phyloP scores from a whole-genome alignment of 352 stramenopile species.

The Globisporangium solare region DNA sequence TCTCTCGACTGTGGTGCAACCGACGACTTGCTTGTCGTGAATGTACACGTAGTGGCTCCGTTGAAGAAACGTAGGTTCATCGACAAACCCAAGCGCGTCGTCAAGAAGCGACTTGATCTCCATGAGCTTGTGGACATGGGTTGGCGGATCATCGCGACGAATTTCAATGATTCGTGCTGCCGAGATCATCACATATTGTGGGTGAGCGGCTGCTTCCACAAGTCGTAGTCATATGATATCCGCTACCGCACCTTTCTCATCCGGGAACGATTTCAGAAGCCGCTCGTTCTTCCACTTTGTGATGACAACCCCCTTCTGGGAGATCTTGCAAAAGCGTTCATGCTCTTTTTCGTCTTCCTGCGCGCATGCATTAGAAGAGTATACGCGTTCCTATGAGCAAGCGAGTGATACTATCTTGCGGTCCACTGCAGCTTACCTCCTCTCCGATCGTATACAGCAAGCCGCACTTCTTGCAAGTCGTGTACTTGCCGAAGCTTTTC shows the following conservation, averaged over 20 bases:
- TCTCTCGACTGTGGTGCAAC: constrained; percentile 51
- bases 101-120: constrained; percentile 70
- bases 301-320: constrained; percentile 41
- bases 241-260: constrained; percentile 23
- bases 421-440: constrained; percentile 23
- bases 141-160: constrained; percentile 35
- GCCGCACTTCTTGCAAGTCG: constrained; percentile 53
- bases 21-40: constrained; percentile 49
- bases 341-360: constrained; percentile 75
- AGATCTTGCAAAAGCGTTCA: constrained; percentile 44
- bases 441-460: constrained; percentile 71
- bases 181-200: neutral
- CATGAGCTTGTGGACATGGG: constrained; percentile 67
- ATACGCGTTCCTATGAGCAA: neutral
- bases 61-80: constrained; percentile 43
- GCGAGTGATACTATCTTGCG: neutral
- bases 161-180: constrained; percentile 65
- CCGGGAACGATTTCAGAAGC: constrained; percentile 34
- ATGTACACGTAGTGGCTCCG: constrained; percentile 63
- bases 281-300: constrained; percentile 69
- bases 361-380: neutral
- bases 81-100: constrained; percentile 62
- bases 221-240: no score
- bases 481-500: constrained; percentile 57
- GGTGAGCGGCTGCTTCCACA: neutral